Percentiles rank a stretch among this genome's conserved stretches.
Evolutionary conservation across 345 rosid genomes (phyloP).

Genomic region (Acer negundo): DNA sequence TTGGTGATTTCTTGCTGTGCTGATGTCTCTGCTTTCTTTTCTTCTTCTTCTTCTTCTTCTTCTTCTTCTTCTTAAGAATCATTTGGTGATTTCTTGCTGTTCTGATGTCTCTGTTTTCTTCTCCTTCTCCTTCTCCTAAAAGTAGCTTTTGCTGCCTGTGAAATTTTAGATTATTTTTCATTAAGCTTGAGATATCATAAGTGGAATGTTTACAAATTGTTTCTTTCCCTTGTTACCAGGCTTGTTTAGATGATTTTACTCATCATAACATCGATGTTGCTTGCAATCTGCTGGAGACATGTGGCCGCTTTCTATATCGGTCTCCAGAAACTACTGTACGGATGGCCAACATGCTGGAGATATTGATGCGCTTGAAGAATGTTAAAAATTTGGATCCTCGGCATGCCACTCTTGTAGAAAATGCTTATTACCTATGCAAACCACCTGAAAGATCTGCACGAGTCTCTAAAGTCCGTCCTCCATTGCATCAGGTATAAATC

Average conservation of each 20-base stretch:
- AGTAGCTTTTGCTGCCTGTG: not conserved
- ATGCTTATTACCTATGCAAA: slow-evolving; percentile 97
- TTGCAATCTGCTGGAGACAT: slow-evolving; percentile 97
- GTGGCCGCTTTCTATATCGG: slow-evolving; percentile 98
- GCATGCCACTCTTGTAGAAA: slow-evolving; percentile 96
- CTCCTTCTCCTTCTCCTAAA: not conserved
- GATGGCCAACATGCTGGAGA: slow-evolving; percentile 98
- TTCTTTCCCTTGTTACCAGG: slow-evolving; percentile 42
- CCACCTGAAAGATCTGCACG: slow-evolving; percentile 99
- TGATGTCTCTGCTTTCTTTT: not conserved
- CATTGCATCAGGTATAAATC: slow-evolving; percentile 76
- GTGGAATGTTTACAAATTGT: slow-evolving; percentile 4
- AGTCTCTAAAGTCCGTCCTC: slow-evolving; percentile 87
- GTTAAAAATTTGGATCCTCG: slow-evolving; percentile 99
- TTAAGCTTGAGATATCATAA: not conserved
- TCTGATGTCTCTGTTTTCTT: not conserved
- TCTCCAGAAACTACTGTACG: slow-evolving; percentile 94
- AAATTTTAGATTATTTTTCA: slow-evolving; percentile 3
- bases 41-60: too few relatives aligned
- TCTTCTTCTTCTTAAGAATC: not conserved
- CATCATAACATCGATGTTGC: slow-evolving; percentile 99
- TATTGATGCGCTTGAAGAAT: slow-evolving; percentile 99
- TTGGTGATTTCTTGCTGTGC: not conserved
- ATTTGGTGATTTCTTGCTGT: not conserved
- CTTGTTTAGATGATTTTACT: slow-evolving; percentile 97